A percentile compares a stretch with the other conserved stretches of the same genome.
Conservation (phyloP, 345 rosid species). For the Populus nigra region DNA sequence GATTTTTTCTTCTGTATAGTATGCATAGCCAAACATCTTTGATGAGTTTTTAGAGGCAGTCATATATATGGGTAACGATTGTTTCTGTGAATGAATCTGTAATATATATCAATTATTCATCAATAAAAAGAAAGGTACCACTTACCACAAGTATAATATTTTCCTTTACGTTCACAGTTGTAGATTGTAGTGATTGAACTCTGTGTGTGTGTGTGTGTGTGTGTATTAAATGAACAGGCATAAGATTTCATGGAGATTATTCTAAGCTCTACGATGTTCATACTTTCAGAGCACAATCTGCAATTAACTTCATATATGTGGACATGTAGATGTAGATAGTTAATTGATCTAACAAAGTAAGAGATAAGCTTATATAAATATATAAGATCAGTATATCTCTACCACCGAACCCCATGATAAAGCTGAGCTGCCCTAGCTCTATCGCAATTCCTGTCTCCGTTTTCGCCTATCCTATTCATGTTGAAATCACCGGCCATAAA, state of each 20-base stretch:
- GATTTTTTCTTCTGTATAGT: neutral
- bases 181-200: neutral
- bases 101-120: neutral
- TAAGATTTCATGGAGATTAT: neutral
- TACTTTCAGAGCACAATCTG: neutral
- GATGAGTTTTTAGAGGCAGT: neutral
- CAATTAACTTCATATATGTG: neutral
- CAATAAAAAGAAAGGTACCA: neutral
- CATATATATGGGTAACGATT: neutral
- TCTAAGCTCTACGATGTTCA: neutral
- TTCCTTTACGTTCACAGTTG: neutral
- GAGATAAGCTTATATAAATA: neutral
- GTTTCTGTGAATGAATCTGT: too few species aligned
- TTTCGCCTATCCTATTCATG: constrained; percentile 17
- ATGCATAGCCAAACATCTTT: neutral
- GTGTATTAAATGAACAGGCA: neutral
- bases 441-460: constrained; percentile 19
- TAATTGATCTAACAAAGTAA: neutral
- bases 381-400: neutral
- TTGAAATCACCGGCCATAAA: constrained; percentile 18
- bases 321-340: neutral
- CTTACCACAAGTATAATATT: neutral
- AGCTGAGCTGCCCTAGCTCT: constrained; percentile 27
- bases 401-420: constrained; percentile 38
- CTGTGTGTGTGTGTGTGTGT: too few species aligned